These are phyloP conservation scores for Ormosia emarginata DNA, from an alignment of 306 rosid genomes.

Conservation along the genomic window DNA sequence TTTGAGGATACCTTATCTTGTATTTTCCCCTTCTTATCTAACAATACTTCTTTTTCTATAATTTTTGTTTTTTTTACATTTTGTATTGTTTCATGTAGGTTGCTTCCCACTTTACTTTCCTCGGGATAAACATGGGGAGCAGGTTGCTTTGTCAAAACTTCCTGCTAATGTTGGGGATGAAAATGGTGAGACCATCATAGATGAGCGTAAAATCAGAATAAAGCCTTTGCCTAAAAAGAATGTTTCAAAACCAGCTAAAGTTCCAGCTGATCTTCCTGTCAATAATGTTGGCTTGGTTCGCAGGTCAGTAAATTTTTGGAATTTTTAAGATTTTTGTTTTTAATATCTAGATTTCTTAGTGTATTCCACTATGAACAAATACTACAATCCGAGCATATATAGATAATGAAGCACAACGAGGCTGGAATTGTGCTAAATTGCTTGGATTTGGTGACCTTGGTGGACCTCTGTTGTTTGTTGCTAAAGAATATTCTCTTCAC, in stretches of 20 bases:
- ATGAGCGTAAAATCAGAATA: slow-evolving; percentile 97
- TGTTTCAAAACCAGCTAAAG: slow-evolving; percentile 49
- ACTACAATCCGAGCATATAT: neutral
- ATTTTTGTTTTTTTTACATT: neutral
- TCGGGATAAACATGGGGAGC: slow-evolving; percentile 92
- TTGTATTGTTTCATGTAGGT: slow-evolving; percentile 41
- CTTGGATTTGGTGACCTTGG: slow-evolving; percentile 96
- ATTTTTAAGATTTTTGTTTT: neutral
- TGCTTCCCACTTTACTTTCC: slow-evolving; percentile 99
- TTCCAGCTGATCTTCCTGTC: slow-evolving; percentile 64
- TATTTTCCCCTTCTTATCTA: too few species aligned
- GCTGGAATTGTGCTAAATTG: slow-evolving; percentile 81
- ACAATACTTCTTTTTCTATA: too few species aligned
- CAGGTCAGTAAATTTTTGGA: slow-evolving; percentile 53
- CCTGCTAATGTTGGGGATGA: slow-evolving; percentile 99
- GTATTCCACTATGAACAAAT: neutral
- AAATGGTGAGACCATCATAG: slow-evolving; percentile 93
- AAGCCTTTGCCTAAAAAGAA: slow-evolving; percentile 82
- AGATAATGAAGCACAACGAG: slow-evolving; percentile 66
- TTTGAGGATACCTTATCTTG: neutral
- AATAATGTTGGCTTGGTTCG: slow-evolving; percentile 73
- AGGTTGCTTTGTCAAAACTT: slow-evolving; percentile 80
- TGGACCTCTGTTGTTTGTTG: slow-evolving; percentile 78
- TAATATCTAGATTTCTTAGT: neutral
- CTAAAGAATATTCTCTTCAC: slow-evolving; percentile 96